phyloP scores from a whole-genome alignment of 768 basidiomycete species.

The Boletus edulis region DNA sequence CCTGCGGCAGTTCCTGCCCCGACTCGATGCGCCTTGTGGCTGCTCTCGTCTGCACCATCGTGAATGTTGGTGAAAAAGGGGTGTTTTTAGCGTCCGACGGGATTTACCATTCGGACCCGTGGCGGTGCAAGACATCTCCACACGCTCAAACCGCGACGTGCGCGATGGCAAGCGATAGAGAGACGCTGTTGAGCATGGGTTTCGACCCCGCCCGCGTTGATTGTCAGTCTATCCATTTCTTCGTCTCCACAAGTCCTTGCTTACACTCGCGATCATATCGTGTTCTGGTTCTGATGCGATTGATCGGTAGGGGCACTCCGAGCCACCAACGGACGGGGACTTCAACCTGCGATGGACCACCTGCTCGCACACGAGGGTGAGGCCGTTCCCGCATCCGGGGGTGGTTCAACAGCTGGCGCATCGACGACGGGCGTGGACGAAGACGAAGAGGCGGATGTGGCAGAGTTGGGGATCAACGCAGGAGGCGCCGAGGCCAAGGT shows the following conservation, averaged over 20 bases:
- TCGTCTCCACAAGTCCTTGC: not conserved
- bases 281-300: not conserved
- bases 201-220: constrained; percentile 83
- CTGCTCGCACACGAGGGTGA: constrained; percentile 78
- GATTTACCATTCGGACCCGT: too few species aligned
- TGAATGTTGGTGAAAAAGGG: not conserved
- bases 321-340: constrained; percentile 77
- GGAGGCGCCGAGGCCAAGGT: constrained; percentile 65
- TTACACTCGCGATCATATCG: not conserved
- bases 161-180: constrained; percentile 57
- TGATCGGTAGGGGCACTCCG: constrained; percentile 73
- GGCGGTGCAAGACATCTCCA: too few species aligned
- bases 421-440: constrained; percentile 51
- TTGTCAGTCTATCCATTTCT: constrained; percentile 50
- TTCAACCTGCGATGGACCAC: constrained; percentile 92
- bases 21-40: not conserved
- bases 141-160: not conserved
- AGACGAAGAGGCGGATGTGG: constrained; percentile 60
- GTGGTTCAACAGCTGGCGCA: constrained; percentile 24
- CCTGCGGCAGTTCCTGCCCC: not conserved
- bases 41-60: not conserved
- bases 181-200: constrained; percentile 80
- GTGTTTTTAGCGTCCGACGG: not conserved
- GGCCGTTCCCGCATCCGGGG: constrained; percentile 62
- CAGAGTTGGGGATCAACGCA: constrained; percentile 36